phyloP scores from a whole-genome alignment of 441 rosid genomes.

The Euphorbia celastroides region DNA sequence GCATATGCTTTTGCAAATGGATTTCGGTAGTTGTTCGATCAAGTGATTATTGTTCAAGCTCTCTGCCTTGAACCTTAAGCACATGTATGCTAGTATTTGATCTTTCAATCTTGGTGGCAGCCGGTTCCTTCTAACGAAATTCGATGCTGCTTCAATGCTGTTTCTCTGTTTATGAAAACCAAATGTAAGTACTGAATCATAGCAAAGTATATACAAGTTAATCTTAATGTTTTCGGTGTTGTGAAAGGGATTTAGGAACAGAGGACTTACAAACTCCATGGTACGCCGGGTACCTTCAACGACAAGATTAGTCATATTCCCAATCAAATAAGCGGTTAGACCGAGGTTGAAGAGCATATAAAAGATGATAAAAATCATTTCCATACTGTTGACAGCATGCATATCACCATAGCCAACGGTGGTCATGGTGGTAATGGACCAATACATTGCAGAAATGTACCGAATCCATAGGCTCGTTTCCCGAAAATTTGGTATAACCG shows the following conservation, averaged over 20 bases:
- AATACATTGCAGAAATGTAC: slow-evolving; percentile 81
- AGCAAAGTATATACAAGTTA: too few relatives aligned
- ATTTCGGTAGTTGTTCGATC: slow-evolving; percentile 76
- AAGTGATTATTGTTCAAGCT: slow-evolving; percentile 75
- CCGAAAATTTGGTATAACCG: slow-evolving; percentile 42
- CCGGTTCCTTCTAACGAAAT: slow-evolving; percentile 65
- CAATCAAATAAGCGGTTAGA: slow-evolving; percentile 81
- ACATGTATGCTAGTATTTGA: slow-evolving; percentile 89
- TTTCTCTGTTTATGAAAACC: slow-evolving; percentile 45
- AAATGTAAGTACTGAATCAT: not conserved
- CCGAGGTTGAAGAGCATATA: slow-evolving; percentile 92
- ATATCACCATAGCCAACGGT: slow-evolving; percentile 92
- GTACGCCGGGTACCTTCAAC: slow-evolving; percentile 72
- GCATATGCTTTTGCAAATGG: slow-evolving; percentile 76
- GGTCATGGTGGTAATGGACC: slow-evolving; percentile 89
- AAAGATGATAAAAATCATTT: slow-evolving; percentile 63
- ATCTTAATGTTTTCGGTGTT: too few relatives aligned
- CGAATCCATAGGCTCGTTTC: slow-evolving; percentile 66
- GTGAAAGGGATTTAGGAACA: too few relatives aligned
- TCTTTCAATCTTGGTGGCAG: slow-evolving; percentile 74
- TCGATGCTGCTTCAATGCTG: slow-evolving; percentile 65
- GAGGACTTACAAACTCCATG: slow-evolving; percentile 68
- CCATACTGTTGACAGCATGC: slow-evolving; percentile 63
- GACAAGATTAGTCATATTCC: slow-evolving; percentile 91
- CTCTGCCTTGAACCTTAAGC: slow-evolving; percentile 78